Conservation (phyloP, 2,329 filamentous ascomycete species). For the Epicoccum nigrum region DNA sequence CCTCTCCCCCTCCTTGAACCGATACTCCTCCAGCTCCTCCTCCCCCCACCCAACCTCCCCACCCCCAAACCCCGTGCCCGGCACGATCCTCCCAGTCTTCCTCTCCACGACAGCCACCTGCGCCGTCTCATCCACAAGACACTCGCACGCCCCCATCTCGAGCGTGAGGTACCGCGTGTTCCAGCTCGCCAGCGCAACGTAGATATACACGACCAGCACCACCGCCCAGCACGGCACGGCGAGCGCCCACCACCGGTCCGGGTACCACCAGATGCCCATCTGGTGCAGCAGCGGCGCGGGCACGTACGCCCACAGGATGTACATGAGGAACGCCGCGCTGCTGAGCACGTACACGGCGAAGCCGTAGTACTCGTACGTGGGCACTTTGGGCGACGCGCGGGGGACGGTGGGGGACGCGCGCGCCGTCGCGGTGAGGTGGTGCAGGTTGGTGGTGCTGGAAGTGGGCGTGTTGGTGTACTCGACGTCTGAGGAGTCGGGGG, state of each 20-base stretch:
- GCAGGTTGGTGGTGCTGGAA: slow-evolving; percentile 63
- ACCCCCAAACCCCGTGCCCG: slow-evolving; percentile 35
- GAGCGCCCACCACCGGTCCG: slow-evolving; percentile 96
- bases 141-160: slow-evolving; percentile 79
- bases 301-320: slow-evolving; percentile 84
- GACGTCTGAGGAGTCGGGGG: slow-evolving; percentile 88
- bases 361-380: slow-evolving; percentile 99
- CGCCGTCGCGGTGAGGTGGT: slow-evolving; percentile 64
- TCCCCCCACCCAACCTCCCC: slow-evolving; percentile 45
- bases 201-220: slow-evolving; percentile 88
- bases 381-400: slow-evolving; percentile 87
- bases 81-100: slow-evolving; percentile 64
- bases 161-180: slow-evolving; percentile 90
- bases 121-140: slow-evolving; percentile 87
- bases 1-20: slow-evolving; percentile 49
- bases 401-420: slow-evolving; percentile 70
- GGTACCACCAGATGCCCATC: slow-evolving; percentile 94
- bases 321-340: slow-evolving; percentile 76
- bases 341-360: slow-evolving; percentile 95
- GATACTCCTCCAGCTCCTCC: slow-evolving; percentile 69
- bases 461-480: slow-evolving; percentile 57
- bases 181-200: slow-evolving; percentile 87
- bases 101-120: slow-evolving; percentile 81
- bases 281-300: slow-evolving; percentile 90
- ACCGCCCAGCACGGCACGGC: slow-evolving; percentile 91